Evolutionary conservation across 139 green algal species (phyloP).

Genomic region (Chloropicon primus): DNA sequence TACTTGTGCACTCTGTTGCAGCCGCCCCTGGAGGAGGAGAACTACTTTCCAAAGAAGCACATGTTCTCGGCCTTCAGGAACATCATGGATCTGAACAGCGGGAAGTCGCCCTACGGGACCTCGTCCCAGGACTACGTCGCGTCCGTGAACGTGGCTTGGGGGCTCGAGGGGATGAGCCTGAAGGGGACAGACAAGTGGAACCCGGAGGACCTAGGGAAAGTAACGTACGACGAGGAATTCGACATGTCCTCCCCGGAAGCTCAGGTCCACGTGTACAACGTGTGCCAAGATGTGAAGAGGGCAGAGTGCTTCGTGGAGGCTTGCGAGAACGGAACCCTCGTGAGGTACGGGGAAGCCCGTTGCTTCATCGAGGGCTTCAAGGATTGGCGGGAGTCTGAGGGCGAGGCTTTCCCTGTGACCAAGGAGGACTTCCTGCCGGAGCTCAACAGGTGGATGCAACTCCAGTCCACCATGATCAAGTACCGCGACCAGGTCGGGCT

Average conservation of each 20-base stretch:
- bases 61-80: constrained; percentile 18
- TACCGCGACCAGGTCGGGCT: constrained; percentile 9
- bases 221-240: constrained; percentile 16
- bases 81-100: constrained; percentile 2
- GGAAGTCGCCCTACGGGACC: not conserved
- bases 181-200: constrained; percentile 14
- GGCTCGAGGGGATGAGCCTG: constrained; percentile 18
- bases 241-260: not conserved
- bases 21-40: constrained; percentile 17
- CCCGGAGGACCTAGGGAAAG: constrained; percentile 9
- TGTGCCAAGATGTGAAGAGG: not conserved
- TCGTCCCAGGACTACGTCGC: constrained; percentile 1
- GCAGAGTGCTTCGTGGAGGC: not conserved
- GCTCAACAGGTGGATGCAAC: not conserved
- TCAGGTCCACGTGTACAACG: constrained; percentile 1
- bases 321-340: not conserved
- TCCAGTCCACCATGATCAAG: not conserved
- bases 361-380: constrained; percentile 3
- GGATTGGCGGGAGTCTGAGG: not conserved
- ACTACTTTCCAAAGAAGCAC: constrained; percentile 19
- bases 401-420: not conserved
- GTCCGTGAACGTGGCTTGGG: constrained; percentile 19
- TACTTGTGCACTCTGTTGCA: constrained; percentile 9
- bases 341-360: not conserved
- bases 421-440: not conserved